Conservation (phyloP, 495 filamentous ascomycete genomes). For the Aspergillus nidulans region DNA sequence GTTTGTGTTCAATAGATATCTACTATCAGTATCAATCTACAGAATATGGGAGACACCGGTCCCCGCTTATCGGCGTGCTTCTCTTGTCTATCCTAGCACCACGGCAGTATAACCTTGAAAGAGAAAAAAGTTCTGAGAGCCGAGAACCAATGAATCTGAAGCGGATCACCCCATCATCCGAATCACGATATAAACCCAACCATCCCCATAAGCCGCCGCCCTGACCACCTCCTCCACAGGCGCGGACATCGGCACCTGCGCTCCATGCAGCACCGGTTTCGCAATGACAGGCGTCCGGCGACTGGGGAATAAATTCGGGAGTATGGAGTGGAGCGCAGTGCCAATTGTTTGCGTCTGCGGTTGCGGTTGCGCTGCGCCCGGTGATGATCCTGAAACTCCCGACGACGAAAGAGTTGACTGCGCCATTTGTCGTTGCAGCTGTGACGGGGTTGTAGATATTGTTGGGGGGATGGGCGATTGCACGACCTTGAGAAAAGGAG, state of each 20-base stretch:
- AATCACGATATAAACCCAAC: slow-evolving; percentile 83
- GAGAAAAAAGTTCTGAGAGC: too few species aligned
- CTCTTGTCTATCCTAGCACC: too few species aligned
- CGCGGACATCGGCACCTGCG: slow-evolving; percentile 73
- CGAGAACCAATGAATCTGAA: too few species aligned
- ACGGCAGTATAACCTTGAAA: too few species aligned
- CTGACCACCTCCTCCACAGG: slow-evolving; percentile 81
- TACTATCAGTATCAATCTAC: too few species aligned
- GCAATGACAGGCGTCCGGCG: slow-evolving; percentile 82
- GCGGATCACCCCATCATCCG: slow-evolving; percentile 63
- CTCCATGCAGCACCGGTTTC: slow-evolving; percentile 86
- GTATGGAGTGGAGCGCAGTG: slow-evolving; percentile 65
- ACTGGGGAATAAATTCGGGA: slow-evolving; percentile 85
- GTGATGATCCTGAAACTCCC: slow-evolving; percentile 14
- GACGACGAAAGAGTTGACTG: slow-evolving; percentile 26
- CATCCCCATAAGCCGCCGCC: slow-evolving; percentile 81
- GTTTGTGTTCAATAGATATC: too few species aligned
- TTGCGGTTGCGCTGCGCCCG: background rate
- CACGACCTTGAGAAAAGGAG: slow-evolving; percentile 59
- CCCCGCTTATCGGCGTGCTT: too few species aligned
- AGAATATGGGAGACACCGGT: too few species aligned
- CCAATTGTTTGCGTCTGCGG: slow-evolving; percentile 74
- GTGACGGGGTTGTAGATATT: slow-evolving; percentile 14
- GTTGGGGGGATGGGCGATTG: slow-evolving; percentile 61
- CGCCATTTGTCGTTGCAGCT: slow-evolving; percentile 20